Percentiles rank a stretch among this genome's conserved stretches.
These are phyloP conservation scores for Coniosporium apollinis DNA, from an alignment of 495 filamentous ascomycete genomes.

Conservation along the genomic window DNA sequence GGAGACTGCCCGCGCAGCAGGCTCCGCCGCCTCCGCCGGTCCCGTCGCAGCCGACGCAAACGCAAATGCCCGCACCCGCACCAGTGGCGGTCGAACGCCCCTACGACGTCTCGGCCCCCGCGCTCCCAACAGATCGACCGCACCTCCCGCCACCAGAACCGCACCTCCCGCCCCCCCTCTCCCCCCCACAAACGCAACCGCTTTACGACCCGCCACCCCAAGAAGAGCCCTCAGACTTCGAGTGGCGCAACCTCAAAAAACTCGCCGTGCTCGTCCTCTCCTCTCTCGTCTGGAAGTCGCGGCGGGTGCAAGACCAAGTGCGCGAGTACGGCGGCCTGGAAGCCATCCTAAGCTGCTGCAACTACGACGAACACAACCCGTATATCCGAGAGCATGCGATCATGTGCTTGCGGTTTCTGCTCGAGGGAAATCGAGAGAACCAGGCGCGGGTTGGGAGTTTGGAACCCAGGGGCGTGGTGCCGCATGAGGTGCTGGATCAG, in stretches of 20 bases:
- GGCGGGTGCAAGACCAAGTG: conserved; percentile 71
- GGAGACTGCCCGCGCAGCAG: not conserved
- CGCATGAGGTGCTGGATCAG: conserved; percentile 22
- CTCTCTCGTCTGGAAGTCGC: conserved; percentile 64
- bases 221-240: conserved; percentile 75
- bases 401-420: conserved; percentile 74
- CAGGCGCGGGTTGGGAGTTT: conserved; percentile 56
- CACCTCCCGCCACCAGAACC: conserved; percentile 4
- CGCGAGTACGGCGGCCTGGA: conserved; percentile 66
- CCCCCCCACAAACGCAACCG: conserved; percentile 17
- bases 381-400: conserved; percentile 84
- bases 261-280: conserved; percentile 76
- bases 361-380: conserved; percentile 73
- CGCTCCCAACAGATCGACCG: not conserved
- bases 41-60: conserved; percentile 6
- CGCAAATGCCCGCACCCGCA: conserved; percentile 1
- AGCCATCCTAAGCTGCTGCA: conserved; percentile 69
- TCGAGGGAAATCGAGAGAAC: conserved; percentile 71
- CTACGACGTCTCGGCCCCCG: conserved; percentile 14
- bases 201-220: conserved; percentile 30
- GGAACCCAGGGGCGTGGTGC: conserved; percentile 12
- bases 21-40: conserved; percentile 4
- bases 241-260: conserved; percentile 87
- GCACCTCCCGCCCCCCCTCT: not conserved
- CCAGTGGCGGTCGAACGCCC: conserved; percentile 22